Evolutionary conservation across 352 stramenopile genomes (phyloP).

Genomic region (Peronospora farinosa): DNA sequence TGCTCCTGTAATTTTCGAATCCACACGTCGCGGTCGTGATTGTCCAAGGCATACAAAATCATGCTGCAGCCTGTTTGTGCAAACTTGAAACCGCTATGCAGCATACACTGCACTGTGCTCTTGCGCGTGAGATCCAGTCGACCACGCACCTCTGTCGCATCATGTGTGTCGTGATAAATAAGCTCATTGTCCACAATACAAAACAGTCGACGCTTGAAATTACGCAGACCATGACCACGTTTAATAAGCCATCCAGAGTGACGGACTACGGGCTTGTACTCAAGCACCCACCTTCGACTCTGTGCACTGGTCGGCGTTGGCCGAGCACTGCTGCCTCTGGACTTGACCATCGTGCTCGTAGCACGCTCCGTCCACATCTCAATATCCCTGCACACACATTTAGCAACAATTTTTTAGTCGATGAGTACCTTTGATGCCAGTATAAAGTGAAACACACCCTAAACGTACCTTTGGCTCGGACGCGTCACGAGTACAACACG

Average conservation of each 20-base stretch:
- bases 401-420: conserved; percentile 4
- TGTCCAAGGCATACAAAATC: conserved; percentile 72
- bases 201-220: conserved; percentile 83
- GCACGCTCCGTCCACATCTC: conserved; percentile 76
- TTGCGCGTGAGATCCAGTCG: conserved; percentile 63
- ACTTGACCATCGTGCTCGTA: conserved; percentile 70
- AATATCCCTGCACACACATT: conserved; percentile 53
- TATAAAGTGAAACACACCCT: background rate
- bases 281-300: conserved; percentile 60
- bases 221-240: conserved; percentile 62
- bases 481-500: conserved; percentile 67
- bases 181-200: conserved; percentile 83
- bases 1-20: conserved; percentile 75
- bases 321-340: conserved; percentile 36
- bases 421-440: conserved; percentile 4
- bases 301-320: conserved; percentile 46
- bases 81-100: conserved; percentile 75
- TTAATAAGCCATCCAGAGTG: conserved; percentile 87
- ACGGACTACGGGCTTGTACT: conserved; percentile 77
- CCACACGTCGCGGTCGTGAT: conserved; percentile 74
- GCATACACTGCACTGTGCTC: conserved; percentile 55
- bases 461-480: conserved; percentile 54
- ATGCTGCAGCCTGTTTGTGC: conserved; percentile 68
- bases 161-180: conserved; percentile 80
- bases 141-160: conserved; percentile 67